phyloP scores from a whole-genome alignment of 441 rosid genomes.

The Aquilaria agallochum region DNA sequence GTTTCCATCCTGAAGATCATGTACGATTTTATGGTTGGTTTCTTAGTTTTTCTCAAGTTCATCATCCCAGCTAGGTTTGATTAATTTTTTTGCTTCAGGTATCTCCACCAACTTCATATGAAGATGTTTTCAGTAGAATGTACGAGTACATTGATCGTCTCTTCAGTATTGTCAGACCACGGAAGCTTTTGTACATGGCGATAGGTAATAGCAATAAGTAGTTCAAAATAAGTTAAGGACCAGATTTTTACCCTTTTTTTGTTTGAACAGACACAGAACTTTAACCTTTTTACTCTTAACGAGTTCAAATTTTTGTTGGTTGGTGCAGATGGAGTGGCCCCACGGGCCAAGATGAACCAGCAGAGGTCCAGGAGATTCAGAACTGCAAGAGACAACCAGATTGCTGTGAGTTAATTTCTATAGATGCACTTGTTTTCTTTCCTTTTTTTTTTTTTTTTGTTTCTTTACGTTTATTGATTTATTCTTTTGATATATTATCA shows the following conservation, averaged over 20 bases:
- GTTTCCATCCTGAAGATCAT: constrained; percentile 26
- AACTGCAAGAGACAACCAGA: constrained; percentile 1
- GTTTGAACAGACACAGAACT: no score
- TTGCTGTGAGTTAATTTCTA: constrained; percentile 6
- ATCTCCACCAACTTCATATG: constrained; percentile 2
- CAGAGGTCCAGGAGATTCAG: constrained; percentile 10
- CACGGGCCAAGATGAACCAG: constrained; percentile 22
- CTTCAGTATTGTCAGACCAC: constrained; percentile 12
- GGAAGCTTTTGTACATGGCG: constrained; percentile 14
- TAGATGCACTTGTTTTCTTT: neutral
- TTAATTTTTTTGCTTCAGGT: neutral
- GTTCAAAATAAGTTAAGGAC: no score
- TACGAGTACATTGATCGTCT: constrained; percentile 11
- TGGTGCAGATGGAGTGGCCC: constrained; percentile 19
- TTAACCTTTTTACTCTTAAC: no score
- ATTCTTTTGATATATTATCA: neutral
- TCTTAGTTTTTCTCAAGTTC: neutral
- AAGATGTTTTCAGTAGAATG: constrained; percentile 11
- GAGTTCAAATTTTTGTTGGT: neutral
- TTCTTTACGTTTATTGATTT: neutral
- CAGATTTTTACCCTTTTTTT: no score
- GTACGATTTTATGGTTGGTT: neutral
- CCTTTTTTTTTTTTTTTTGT: neutral
- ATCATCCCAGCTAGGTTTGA: neutral
- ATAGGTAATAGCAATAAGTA: constrained; percentile 7